Base-by-base conservation (phyloP, 2,329 filamentous ascomycete genomes). In the Allantophomopsis lycopodina region DNA sequence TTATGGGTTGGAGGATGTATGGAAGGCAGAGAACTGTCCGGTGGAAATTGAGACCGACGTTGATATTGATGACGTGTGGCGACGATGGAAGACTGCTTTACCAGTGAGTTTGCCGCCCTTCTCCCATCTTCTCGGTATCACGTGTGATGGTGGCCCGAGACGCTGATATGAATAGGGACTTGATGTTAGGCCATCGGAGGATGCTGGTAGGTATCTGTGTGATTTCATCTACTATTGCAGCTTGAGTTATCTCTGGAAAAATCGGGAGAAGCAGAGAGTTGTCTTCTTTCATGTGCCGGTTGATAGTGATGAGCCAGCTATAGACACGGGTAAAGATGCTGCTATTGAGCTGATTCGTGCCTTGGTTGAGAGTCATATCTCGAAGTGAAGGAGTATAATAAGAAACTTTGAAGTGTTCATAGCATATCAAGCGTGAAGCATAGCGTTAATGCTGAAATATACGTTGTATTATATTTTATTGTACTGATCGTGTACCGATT, bases 141-240 rank as follows among this genome's bases (percentile, higher is more conserved):
- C 23, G 23, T 5, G 23, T 10, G 11, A 28, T 28, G 23, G 23
- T 28, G 23, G 23, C 10, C 23, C 7, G 23, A 8, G 23, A 28
- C 11, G 23, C 23, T 28, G 11, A 28, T 28, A 28, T 3, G 23
- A 28, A 41, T 40, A 63, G 64, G 50, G 56, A 34, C 54, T 58
- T 37, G 65, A 70, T 45, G 55, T 77, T 7, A 67, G 73, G 23
- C 62, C 82, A 32, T 85, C 79, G 0, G 69, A 76, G 34, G 78
- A 88, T 47, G 75, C 83, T 0, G 83, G 83, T 2, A 70, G 69
- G 15, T 88, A 80, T 55, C 64, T 87, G 13, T 88, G 83, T 58
- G 83, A 88, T 54, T 88, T 83, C 52, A 85, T 82, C 48, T 84
- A 81, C 57, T 86, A 76, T 58, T 76, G 73, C 6, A 82, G 76